phyloP scores from a whole-genome alignment of 2,329 filamentous ascomycete genomes.

The Colletotrichum simmondsii region DNA sequence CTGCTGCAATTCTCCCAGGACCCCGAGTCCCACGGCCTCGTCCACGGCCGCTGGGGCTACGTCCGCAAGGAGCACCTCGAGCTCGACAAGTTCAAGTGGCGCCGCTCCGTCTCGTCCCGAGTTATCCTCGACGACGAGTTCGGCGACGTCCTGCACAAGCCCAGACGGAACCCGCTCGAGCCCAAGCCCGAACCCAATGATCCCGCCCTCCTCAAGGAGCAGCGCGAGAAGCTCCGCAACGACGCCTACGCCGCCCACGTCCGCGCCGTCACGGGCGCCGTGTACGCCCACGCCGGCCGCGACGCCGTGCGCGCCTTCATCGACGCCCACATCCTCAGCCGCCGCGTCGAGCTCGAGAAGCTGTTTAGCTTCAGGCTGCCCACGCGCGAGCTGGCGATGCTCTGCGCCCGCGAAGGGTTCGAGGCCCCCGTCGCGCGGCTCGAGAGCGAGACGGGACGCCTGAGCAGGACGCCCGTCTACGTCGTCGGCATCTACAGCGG shows the following conservation, averaged over 20 bases:
- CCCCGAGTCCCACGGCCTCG: conserved; percentile 50
- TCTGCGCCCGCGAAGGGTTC: conserved; percentile 92
- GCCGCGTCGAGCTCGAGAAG: conserved; percentile 78
- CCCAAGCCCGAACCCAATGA: conserved; percentile 5
- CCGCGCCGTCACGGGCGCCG: conserved; percentile 82
- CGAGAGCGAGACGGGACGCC: conserved; percentile 88
- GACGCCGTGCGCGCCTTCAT: conserved; percentile 86
- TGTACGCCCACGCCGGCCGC: conserved; percentile 87
- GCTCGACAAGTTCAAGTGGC: conserved; percentile 62
- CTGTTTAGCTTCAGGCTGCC: conserved; percentile 89
- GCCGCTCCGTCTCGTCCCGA: conserved; percentile 79
- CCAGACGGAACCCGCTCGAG: conserved; percentile 37
- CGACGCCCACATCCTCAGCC: conserved; percentile 82
- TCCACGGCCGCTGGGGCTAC: conserved; percentile 62
- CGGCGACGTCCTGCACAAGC: conserved; percentile 67
- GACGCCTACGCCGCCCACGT: conserved; percentile 80
- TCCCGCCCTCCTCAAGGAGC: conserved; percentile 37
- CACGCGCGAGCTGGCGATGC: conserved; percentile 81
- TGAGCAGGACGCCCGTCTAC: conserved; percentile 87
- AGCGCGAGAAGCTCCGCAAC: conserved; percentile 77
- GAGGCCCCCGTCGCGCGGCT: conserved; percentile 87
- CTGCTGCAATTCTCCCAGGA: conserved; percentile 81
- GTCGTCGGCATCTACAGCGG: conserved; percentile 96
- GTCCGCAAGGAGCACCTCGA: conserved; percentile 61
- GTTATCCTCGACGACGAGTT: conserved; percentile 88